phyloP scores from a whole-genome alignment of 164 flowering plant genomes.

The Cinnamomum chago region DNA sequence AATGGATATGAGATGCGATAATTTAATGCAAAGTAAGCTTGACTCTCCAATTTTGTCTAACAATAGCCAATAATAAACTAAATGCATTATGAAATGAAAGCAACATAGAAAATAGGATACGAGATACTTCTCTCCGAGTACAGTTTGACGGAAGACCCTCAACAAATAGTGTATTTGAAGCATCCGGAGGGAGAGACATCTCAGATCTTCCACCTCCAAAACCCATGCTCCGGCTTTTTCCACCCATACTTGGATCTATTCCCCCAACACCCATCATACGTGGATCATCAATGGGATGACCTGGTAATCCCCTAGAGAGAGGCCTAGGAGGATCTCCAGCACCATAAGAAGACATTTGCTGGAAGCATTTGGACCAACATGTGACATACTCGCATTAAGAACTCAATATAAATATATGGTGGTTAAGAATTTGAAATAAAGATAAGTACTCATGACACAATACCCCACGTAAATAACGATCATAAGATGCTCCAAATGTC shows the following conservation, averaged over 20 bases:
- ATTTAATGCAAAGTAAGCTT: too few relatives aligned
- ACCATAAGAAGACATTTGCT: slow-evolving; percentile 44
- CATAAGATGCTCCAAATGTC: slow-evolving; percentile 65
- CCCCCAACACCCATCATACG: slow-evolving; percentile 32
- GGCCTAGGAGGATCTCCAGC: slow-evolving; percentile 40
- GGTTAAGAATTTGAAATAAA: not conserved
- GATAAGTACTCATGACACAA: not conserved
- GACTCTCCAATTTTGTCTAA: too few relatives aligned
- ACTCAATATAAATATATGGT: too few relatives aligned
- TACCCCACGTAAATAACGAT: slow-evolving; percentile 61
- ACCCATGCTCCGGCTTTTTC: slow-evolving; percentile 38
- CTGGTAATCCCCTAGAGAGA: slow-evolving; percentile 27
- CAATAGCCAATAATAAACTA: too few relatives aligned
- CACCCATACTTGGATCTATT: slow-evolving; percentile 28
- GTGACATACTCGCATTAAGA: not conserved
- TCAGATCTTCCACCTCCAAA: slow-evolving; percentile 39
- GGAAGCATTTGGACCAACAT: slow-evolving; percentile 12
- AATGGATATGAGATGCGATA: too few relatives aligned
- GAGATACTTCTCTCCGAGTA: slow-evolving; percentile 67
- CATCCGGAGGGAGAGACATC: slow-evolving; percentile 66
- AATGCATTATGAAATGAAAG: not conserved
- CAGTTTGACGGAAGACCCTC: slow-evolving; percentile 69
- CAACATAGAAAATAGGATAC: slow-evolving; percentile 47
- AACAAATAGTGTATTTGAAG: slow-evolving; percentile 62
- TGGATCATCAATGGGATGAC: slow-evolving; percentile 31